Base-by-base conservation (phyloP, 331 rosid genomes). In the Cucumis variabilis region DNA sequence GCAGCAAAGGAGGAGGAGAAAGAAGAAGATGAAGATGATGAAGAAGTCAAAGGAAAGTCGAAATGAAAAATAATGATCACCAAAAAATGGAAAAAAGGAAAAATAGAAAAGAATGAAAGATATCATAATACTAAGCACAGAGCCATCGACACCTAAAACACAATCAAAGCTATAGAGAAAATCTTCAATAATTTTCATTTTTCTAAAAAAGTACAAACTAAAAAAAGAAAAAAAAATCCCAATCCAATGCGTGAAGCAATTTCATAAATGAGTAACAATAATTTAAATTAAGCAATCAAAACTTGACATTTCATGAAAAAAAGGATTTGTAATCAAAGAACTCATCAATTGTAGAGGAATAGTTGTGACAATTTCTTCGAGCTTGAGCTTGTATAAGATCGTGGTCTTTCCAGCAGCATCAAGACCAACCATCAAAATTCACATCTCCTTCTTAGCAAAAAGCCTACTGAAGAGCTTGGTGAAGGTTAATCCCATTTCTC, bases 351-450 rank as follows among this genome's bases (percentile, higher is more conserved):
- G 99, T 96, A 68, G 98, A 68, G 98, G 99, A 90, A 95, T 96
- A 63, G 99, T 96, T 82, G 98, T 96, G 88, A 96, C 99, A 51
- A 96, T 95, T 91, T 96, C 98, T 70, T 98, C 98, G 37, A 96
- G 98, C 96, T 96, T 96, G 91, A 96, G 95, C 92, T 96, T 94
- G 87, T 96, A 96, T 93, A 96, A 79, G 72, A 96, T 96, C 73
- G 99, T 96, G 50, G 99, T 96, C 95, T 96, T 96, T 90, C 99
- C 98, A 68, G 99, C 99, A 73, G 98, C 98, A 79, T 96, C 98
- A n/a, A 95, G 98, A 92, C 98, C 99, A 75, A 96, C 98, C 99
- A 96, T 96, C 93, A 95, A 82, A 89, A 96, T 96, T 33, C 99
- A 92, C 99, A 96, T 96, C 88, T 96, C 98, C 88, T 74, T 95